Evolutionary conservation across 768 basidiomycete genomes (phyloP).

Genomic region (Boletus tomentosulus): DNA sequence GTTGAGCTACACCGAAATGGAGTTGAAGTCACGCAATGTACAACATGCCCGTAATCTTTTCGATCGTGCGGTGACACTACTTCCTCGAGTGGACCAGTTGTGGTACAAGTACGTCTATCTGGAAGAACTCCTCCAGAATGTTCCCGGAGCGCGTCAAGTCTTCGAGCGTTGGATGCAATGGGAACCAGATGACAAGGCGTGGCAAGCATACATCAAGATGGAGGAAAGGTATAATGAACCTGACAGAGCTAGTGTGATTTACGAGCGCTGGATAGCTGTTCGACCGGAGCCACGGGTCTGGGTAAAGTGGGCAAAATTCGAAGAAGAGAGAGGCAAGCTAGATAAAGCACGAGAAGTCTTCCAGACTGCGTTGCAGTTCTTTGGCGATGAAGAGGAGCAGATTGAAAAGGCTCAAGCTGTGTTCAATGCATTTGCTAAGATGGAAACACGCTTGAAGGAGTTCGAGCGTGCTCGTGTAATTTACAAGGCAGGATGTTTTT

Average conservation of each 20-base stretch:
- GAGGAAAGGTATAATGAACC: constrained; percentile 90
- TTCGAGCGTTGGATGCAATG: constrained; percentile 99
- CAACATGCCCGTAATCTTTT: constrained; percentile 96
- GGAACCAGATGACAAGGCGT: constrained; percentile 99
- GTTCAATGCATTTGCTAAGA: constrained; percentile 90
- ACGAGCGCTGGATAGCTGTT: constrained; percentile 86
- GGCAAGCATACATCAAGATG: constrained; percentile 99
- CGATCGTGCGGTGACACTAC: constrained; percentile 93
- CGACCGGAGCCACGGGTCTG: constrained; percentile 74
- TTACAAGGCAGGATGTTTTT: constrained; percentile 70
- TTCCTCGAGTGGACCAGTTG: constrained; percentile 93
- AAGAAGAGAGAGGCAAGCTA: constrained; percentile 65
- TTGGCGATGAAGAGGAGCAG: constrained; percentile 83
- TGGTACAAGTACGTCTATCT: constrained; percentile 99
- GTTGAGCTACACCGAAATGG: constrained; percentile 95
- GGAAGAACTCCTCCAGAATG: constrained; percentile 94
- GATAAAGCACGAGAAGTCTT: constrained; percentile 83
- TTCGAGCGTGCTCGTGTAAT: constrained; percentile 95
- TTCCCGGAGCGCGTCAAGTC: constrained; percentile 93
- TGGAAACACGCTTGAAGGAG: constrained; percentile 96
- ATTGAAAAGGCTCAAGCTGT: constrained; percentile 88
- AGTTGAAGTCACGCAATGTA: constrained; percentile 95
- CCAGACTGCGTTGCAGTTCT: constrained; percentile 87
- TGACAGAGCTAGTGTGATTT: constrained; percentile 88
- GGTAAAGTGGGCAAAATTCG: constrained; percentile 85